Percentiles rank a stretch among this genome's conserved stretches.
Evolutionary conservation across 2,329 filamentous ascomycete species (phyloP).

Genomic region (Aspergillus brunneoviolaceus): DNA sequence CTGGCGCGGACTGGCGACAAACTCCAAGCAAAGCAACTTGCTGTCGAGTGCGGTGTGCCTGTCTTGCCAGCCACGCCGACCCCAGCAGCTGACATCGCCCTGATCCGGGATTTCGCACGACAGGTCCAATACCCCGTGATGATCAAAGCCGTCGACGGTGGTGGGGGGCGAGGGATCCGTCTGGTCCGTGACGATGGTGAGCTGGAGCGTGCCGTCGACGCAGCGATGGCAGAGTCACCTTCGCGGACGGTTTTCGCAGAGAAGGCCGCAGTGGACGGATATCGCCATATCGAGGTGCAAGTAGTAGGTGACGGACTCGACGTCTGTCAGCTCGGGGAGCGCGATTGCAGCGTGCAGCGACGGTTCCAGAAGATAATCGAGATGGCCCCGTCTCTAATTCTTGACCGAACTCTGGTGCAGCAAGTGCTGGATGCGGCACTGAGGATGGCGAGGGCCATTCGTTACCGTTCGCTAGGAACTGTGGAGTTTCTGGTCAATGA

Average conservation of each 20-base stretch:
- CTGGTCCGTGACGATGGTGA: slow-evolving; percentile 48
- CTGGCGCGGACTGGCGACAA: slow-evolving; percentile 59
- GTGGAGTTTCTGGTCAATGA: slow-evolving; percentile 64
- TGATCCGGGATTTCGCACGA: slow-evolving; percentile 59
- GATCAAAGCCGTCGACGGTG: slow-evolving; percentile 65
- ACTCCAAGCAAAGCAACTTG: slow-evolving; percentile 53
- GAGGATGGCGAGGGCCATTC: slow-evolving; percentile 42
- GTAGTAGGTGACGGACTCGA: slow-evolving; percentile 57
- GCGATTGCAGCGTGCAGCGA: slow-evolving; percentile 61
- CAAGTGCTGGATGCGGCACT: slow-evolving; percentile 56
- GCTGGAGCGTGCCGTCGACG: slow-evolving; percentile 48
- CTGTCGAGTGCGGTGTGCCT: slow-evolving; percentile 53
- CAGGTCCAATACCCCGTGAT: slow-evolving; percentile 56
- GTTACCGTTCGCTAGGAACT: slow-evolving; percentile 61
- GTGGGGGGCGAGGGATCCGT: slow-evolving; percentile 61
- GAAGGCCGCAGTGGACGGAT: slow-evolving; percentile 62
- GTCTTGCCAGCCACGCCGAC: slow-evolving; percentile 50
- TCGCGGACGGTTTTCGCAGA: slow-evolving; percentile 59
- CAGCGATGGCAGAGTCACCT: slow-evolving; percentile 59
- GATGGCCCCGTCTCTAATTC: slow-evolving; percentile 54
- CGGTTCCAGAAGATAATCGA: slow-evolving; percentile 64
- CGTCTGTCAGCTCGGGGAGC: slow-evolving; percentile 58
- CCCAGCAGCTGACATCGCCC: slow-evolving; percentile 45
- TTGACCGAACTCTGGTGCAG: slow-evolving; percentile 48
- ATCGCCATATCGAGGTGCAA: slow-evolving; percentile 62